Percentiles rank a stretch among this genome's conserved stretches.
These are phyloP conservation scores for Verticillium zaregamsianum DNA, from an alignment of 2,329 filamentous ascomycete genomes.

Conservation along the genomic window DNA sequence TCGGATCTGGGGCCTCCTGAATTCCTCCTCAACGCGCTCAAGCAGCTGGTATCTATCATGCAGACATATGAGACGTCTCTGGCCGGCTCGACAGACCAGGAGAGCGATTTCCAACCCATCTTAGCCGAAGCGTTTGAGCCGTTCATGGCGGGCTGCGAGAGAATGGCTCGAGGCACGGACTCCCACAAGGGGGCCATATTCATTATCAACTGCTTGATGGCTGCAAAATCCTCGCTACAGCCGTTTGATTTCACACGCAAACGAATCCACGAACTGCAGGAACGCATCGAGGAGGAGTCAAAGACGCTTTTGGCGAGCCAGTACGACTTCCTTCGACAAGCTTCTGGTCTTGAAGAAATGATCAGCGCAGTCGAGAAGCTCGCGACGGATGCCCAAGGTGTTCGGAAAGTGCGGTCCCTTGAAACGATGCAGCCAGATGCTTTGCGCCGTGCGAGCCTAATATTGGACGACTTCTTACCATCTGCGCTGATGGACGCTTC, in stretches of 20 bases:
- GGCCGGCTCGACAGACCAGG: constrained; percentile 51
- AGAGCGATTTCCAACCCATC: constrained; percentile 69
- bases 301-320: constrained; percentile 62
- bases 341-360: constrained; percentile 68
- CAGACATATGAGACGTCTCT: constrained; percentile 84
- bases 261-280: constrained; percentile 51
- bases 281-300: constrained; percentile 50
- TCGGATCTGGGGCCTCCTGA: constrained; percentile 72
- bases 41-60: constrained; percentile 73
- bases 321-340: constrained; percentile 65
- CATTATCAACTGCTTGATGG: constrained; percentile 65
- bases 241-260: constrained; percentile 60
- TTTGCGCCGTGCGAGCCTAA: constrained; percentile 67
- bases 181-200: constrained; percentile 64
- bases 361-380: constrained; percentile 50
- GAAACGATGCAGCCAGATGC: constrained; percentile 54
- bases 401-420: constrained; percentile 49
- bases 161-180: constrained; percentile 58
- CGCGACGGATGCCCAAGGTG: constrained; percentile 25
- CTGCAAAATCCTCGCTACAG: constrained; percentile 51
- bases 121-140: constrained; percentile 80
- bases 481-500: constrained; percentile 90
- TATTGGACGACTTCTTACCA: constrained; percentile 84
- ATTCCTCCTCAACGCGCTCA: constrained; percentile 76
- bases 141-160: constrained; percentile 72